Evolutionary conservation across 768 basidiomycete species (phyloP), one percentile per base, ranked within the genome.

Genomic region (Leccinum boreale): DNA sequence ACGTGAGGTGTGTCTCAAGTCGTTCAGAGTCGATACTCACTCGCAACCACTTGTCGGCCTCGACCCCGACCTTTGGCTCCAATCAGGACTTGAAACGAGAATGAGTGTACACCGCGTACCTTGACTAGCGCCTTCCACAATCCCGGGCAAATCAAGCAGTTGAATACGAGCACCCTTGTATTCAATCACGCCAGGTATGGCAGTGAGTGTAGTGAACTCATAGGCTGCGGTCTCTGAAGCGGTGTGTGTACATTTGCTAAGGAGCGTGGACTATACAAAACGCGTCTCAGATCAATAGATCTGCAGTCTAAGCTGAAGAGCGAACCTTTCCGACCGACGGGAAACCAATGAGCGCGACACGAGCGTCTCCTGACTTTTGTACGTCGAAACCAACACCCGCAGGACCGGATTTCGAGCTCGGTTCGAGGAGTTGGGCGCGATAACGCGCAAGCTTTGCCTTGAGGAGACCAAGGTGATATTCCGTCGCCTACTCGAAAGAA

Each of bases 101-200:
- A 44, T 3, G 17, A 2, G 21, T 7, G 21, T 1, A 17, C 19
- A 28, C 39, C 11, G 45, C 54, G 50, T 53, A 71, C 86, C 88
- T 78, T 92, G 88, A 66, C 89, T 91, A 19, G 92, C 92, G 14
- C 92, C 92, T 73, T 94, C 92, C 8, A 98, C 93, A 63, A 98
- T 98, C 73, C 95, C 95, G 2, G 95, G 95, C 31, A 98, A 77
- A 83, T 98, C 95, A 15, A 98, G 82, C 46, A 98, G 81, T 70
- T 99, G 97, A 56, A 98, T 94, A 45, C 92, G 82, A 3, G 89
- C 87, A 28, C 97, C 97, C 71, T 96, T 87, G 71, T 98, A 91
- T 67, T 98, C 95, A 17, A 98, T 85, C 3, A 98, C 97, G 50
- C 97, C 97, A 35, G 97, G 96, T 59, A 99, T 98, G 10, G 97